These are phyloP conservation scores for Amphibolis antarctica DNA, from an alignment of 106 monocot species.

Conservation along the genomic window DNA sequence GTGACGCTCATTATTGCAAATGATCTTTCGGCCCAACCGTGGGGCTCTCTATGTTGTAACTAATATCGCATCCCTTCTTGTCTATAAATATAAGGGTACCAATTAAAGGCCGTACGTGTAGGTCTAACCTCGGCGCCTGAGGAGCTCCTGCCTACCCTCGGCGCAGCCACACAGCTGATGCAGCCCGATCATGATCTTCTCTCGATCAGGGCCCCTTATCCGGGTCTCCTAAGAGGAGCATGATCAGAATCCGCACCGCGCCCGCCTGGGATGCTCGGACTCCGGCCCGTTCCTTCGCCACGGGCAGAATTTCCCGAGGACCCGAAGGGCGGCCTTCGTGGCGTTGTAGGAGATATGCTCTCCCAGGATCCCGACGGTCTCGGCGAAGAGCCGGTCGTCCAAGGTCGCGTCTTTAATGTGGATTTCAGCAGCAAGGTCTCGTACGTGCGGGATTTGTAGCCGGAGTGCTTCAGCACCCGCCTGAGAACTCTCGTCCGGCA, in stretches of 20 bases:
- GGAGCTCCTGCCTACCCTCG: slow-evolving; percentile 38
- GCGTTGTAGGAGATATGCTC: slow-evolving; percentile 33
- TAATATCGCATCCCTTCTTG: too few relatives aligned
- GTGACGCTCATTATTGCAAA: too few relatives aligned
- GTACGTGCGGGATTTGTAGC: slow-evolving; percentile 21
- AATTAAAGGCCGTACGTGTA: too few relatives aligned
- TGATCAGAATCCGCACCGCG: slow-evolving; percentile 31
- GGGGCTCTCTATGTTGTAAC: too few relatives aligned
- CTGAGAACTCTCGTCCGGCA: slow-evolving; percentile 23
- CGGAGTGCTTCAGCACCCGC: slow-evolving; percentile 10
- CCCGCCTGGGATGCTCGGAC: slow-evolving; percentile 41
- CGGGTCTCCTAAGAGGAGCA: slow-evolving; percentile 27
- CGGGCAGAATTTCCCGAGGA: slow-evolving; percentile 17
- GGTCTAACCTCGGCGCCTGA: too few relatives aligned
- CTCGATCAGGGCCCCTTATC: slow-evolving; percentile 29
- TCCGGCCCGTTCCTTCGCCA: slow-evolving; percentile 47
- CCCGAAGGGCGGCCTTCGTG: slow-evolving; percentile 27
- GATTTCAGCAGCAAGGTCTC: slow-evolving; percentile 35
- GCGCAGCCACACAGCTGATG: slow-evolving; percentile 36
- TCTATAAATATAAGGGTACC: too few relatives aligned
- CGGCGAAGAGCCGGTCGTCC: slow-evolving; percentile 18
- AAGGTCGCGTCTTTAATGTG: slow-evolving; percentile 5
- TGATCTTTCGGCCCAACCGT: slow-evolving; percentile 35
- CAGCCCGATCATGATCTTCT: slow-evolving; percentile 23
- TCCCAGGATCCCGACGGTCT: slow-evolving; percentile 19